Evolutionary conservation across 768 basidiomycete species (phyloP).

Genomic region (Podaxis mareebaensis): DNA sequence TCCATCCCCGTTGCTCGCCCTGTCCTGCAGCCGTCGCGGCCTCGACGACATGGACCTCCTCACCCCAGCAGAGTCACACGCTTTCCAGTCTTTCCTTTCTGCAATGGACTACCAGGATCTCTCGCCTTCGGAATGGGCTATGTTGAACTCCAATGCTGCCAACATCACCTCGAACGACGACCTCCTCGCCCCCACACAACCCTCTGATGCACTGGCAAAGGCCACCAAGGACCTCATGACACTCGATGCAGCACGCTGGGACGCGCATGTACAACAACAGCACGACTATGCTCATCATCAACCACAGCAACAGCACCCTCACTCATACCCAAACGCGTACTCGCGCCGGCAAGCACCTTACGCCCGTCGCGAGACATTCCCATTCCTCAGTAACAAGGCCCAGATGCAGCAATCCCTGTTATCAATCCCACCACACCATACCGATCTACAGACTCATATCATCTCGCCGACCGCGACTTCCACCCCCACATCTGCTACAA

Average conservation of each 20-base stretch:
- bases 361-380: constrained; percentile 25
- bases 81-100: constrained; percentile 69
- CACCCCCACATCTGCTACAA: constrained; percentile 12
- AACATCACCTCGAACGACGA: constrained; percentile 34
- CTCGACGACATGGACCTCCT: constrained; percentile 51
- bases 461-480: constrained; percentile 11
- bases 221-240: constrained; percentile 86
- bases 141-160: constrained; percentile 30
- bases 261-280: constrained; percentile 22
- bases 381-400: constrained; percentile 24
- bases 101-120: constrained; percentile 46
- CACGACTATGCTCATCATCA: constrained; percentile 20
- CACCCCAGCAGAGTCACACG: constrained; percentile 64
- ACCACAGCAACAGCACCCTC: constrained; percentile 21
- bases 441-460: constrained; percentile 9
- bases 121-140: constrained; percentile 49
- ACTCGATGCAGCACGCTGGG: constrained; percentile 51
- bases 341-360: constrained; percentile 17
- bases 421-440: neutral
- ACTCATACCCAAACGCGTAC: constrained; percentile 21
- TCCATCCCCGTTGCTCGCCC: neutral
- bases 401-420: constrained; percentile 19
- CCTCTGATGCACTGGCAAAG: constrained; percentile 67
- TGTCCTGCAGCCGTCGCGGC: neutral
- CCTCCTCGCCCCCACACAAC: constrained; percentile 44